Evolutionary conservation across 805 yeast genomes (phyloP).

Genomic region (Yamadazyma sp.): DNA sequence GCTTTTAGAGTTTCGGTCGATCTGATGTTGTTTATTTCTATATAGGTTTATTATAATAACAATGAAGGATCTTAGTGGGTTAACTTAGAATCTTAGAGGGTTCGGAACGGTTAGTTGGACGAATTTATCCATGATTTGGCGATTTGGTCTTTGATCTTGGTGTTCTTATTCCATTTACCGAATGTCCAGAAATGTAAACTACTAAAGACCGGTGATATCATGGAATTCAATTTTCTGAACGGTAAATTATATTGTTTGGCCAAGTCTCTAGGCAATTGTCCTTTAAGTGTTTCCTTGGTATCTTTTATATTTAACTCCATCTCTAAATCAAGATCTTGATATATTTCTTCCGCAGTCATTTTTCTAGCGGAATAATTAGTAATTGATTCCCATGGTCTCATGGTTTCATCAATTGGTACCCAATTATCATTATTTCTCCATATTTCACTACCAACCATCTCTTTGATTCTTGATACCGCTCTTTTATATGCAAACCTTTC

Average conservation of each 20-base stretch:
- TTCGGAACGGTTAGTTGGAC: not conserved
- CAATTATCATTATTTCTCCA: conserved; percentile 53
- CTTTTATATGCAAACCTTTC: conserved; percentile 71
- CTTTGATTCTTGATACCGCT: conserved; percentile 63
- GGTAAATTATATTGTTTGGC: conserved; percentile 19
- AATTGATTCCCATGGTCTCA: conserved; percentile 57
- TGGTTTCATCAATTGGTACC: conserved; percentile 49
- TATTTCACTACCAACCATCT: conserved; percentile 49
- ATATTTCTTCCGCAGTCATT: not conserved
- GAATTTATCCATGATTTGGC: conserved; percentile 52
- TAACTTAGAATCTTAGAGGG: no score
- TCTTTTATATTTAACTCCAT: not conserved
- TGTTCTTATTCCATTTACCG: conserved; percentile 55
- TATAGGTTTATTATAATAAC: no score
- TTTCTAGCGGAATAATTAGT: not conserved
- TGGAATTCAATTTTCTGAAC: conserved; percentile 20
- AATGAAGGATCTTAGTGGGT: no score
- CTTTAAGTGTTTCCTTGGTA: conserved; percentile 11
- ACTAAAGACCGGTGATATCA: conserved; percentile 21
- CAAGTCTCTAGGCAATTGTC: conserved; percentile 22
- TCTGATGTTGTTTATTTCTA: no score
- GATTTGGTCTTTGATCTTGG: conserved; percentile 49
- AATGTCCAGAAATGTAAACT: conserved; percentile 64
- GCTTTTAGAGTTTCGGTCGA: no score
- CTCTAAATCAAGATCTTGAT: not conserved